Evolutionary conservation across 805 yeast species (phyloP).

Genomic region (Monosporozyma unispora): DNA sequence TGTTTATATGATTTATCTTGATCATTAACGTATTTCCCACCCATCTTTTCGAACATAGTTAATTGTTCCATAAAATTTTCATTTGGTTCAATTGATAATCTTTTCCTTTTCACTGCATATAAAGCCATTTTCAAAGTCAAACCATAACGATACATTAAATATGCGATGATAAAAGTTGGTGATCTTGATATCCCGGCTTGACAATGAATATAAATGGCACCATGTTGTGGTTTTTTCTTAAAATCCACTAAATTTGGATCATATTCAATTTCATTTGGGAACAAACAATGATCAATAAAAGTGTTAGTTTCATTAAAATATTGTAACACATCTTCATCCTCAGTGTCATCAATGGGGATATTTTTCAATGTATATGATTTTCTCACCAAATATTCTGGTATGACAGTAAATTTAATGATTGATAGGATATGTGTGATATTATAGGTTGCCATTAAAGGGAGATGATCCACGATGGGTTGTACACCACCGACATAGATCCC

Average conservation of each 20-base stretch:
- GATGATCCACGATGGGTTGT: conserved; percentile 48
- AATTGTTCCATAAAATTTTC: conserved; percentile 67
- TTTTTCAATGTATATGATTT: conserved; percentile 45
- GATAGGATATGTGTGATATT: conserved; percentile 69
- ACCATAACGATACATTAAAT: conserved; percentile 70
- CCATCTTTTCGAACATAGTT: conserved; percentile 44
- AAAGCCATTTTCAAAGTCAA: conserved; percentile 53
- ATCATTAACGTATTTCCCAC: conserved; percentile 26
- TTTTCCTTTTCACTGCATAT: conserved; percentile 63
- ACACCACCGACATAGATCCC: conserved; percentile 69
- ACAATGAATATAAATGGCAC: conserved; percentile 57
- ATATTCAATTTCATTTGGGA: conserved; percentile 32
- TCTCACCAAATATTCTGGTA: conserved; percentile 37
- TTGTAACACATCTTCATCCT: conserved; percentile 53
- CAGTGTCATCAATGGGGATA: conserved; percentile 66
- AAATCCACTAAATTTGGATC: conserved; percentile 25
- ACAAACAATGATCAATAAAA: conserved; percentile 60
- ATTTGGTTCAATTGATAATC: conserved; percentile 60
- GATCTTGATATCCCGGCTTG: conserved; percentile 93
- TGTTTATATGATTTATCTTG: conserved; percentile 38
- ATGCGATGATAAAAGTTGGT: conserved; percentile 78
- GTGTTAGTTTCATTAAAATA: conserved; percentile 50
- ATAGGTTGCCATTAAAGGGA: conserved; percentile 41
- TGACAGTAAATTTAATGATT: conserved; percentile 54
- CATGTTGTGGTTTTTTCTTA: conserved; percentile 32